Evolutionary conservation across 306 rosid species (phyloP), one percentile per base, ranked within the genome.

Genomic region (Prunus mume): DNA sequence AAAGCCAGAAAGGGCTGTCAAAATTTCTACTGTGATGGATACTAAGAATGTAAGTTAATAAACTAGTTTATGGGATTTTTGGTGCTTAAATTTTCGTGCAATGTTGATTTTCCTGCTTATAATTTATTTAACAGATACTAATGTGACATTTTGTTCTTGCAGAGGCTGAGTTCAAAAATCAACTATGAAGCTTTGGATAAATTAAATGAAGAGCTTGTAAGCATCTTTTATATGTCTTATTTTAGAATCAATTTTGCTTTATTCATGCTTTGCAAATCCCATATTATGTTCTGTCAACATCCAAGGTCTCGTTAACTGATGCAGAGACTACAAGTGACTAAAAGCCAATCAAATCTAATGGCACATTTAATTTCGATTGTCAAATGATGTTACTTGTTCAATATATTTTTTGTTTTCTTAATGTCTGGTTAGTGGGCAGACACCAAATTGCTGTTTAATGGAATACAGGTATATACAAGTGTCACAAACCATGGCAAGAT

Each of bases 131-230:
- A 34, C 22, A 18, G 32, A 58, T 22, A 47, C 5, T 58, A 30
- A 58, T 46, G 15, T 61, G 66, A 55, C 56, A 24, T 71, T 72
- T 78, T 15, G 24, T 58, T 2, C 28, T 56, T 17, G 76, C 57
- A 73, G 76, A 72, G 43, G 27, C 68, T 8, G 27, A 73, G 68
- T 73, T 73, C 68, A 43, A 73, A 58, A 73, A 57, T 73, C 27
- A 27, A 73, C 68, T 73, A 54, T 17, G 76, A 73, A 7, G 68
- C 18, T 2, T 58, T 43, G 68, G 60, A 58, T 24, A 73, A 73
- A 17, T 58, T 43, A 73, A 73, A 73, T 24, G 56, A 73, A 58
- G 68, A 58, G 27, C 68, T 57, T 41, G 68, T 58, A 58, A 73
- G 76, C 60, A 12, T 73, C 28, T 9, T 72, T 3, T 57, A 34